Base-by-base conservation (phyloP, 345 rosid genomes). In the Aethionema arabicum region DNA sequence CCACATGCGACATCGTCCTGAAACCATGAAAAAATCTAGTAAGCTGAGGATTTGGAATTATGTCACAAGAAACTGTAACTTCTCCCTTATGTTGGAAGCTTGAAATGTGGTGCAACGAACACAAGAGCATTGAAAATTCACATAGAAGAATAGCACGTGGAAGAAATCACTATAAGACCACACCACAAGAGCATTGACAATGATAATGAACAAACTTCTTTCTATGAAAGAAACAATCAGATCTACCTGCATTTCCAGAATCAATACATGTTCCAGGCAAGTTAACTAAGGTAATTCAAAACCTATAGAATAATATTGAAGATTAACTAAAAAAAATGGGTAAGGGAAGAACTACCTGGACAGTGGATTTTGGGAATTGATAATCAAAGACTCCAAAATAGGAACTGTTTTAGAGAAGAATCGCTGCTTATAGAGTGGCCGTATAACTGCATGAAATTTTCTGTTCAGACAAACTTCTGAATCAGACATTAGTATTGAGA, bases 361-460 rank as follows among this genome's bases (percentile, higher is more conserved):
- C 36, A 64, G 45, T 41, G 83, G 65, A 49, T 85, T 74, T 55
- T 69, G 79, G 35, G 83, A 72, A 48, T 82, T 76, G 56, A 72
- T 45, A 47, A 93, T 77, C 72, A 84, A 47, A 11, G 95, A 59
- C 67, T 74, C 86, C 72, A 93, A 68, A 66, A 90, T 64, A 4
- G 99, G 96, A 79, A 78, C 75, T 59, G 80, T 68, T 63, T 70
- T 74, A 33, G 85, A 87, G 79, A 83, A 93, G 64, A 80, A 90
- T 2, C 95, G 81, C 66, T 93, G 99, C 83, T 85, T 93, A 70
- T 90, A 85, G 41, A 93, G 95, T n/a, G 96, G 97, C 30, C 88
- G 79, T 74, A 84, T 61, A 38, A 76, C 78, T 52, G 99, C 88
- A 76, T 90, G 90, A 65, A 81, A 79, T 54, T 81, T 80, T 61